Conservation (phyloP, 1,284 basidiomycete species). For the Cerioporus squamosus region DNA sequence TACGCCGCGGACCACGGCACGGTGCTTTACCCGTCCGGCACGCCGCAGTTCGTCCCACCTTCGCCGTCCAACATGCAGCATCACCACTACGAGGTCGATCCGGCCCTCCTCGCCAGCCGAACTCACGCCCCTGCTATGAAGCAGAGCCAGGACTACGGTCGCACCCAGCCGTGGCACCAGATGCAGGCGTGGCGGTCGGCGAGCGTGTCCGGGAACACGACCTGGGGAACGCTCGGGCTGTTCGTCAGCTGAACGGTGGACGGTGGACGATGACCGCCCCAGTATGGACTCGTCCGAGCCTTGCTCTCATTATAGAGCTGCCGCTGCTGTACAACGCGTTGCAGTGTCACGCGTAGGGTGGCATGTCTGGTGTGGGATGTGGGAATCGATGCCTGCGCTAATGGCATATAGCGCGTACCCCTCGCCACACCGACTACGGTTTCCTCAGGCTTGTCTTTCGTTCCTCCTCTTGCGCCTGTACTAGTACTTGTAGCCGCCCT, state of each 20-base stretch:
- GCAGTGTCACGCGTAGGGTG: background rate
- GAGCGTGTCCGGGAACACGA: slow-evolving; percentile 1
- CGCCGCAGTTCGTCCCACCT: slow-evolving; percentile 21
- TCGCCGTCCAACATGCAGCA: slow-evolving; percentile 8
- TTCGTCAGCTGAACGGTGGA: slow-evolving; percentile 2
- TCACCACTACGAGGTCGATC: no score
- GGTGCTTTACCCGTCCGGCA: slow-evolving; percentile 1
- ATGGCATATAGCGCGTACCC: slow-evolving; percentile 6
- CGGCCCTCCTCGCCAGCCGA: no score
- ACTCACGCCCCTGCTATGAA: background rate
- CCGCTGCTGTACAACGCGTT: background rate
- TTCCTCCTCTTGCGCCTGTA: background rate
- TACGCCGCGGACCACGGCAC: slow-evolving; percentile 16
- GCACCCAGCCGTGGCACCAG: slow-evolving; percentile 4
- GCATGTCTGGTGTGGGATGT: slow-evolving; percentile 6
- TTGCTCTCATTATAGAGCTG: no score
- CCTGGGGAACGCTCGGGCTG: slow-evolving; percentile 15
- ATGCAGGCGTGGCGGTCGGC: slow-evolving; percentile 6
- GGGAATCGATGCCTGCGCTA: slow-evolving; percentile 10
- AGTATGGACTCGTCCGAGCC: no score
- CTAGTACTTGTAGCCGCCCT: background rate
- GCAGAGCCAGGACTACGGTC: background rate
- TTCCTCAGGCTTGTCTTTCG: background rate
- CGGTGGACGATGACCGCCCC: background rate
- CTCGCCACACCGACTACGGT: slow-evolving; percentile 7